Conservation (phyloP, 306 rosid species). For the Lupinus albus region DNA sequence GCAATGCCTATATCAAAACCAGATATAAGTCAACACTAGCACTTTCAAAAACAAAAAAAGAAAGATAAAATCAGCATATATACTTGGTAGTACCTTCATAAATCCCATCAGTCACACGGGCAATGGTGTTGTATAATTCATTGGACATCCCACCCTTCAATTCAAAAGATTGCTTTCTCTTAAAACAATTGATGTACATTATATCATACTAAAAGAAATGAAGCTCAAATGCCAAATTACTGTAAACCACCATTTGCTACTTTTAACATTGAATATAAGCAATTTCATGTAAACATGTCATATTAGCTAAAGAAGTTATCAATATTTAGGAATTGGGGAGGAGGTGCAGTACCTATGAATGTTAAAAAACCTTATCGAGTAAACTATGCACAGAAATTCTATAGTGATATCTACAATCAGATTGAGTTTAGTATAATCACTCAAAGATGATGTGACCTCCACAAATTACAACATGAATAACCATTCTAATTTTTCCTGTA, state of each 20-base stretch:
- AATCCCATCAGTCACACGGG: constrained; percentile 96
- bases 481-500: constrained; percentile 15
- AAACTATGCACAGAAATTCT: constrained; percentile 14
- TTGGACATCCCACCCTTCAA: constrained; percentile 99
- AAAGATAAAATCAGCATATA: constrained; percentile 36
- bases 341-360: background rate
- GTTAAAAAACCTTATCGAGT: constrained; percentile 21
- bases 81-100: constrained; percentile 73
- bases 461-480: constrained; percentile 9
- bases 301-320: constrained; percentile 19
- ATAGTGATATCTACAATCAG: constrained; percentile 29
- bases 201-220: constrained; percentile 27
- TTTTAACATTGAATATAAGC: constrained; percentile 20
- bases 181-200: constrained; percentile 26
- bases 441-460: constrained; percentile 23
- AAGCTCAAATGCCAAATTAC: constrained; percentile 23
- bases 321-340: constrained; percentile 1
- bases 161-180: constrained; percentile 41
- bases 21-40: constrained; percentile 35
- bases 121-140: constrained; percentile 85
- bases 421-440: constrained; percentile 16
- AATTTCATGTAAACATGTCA: constrained; percentile 20
- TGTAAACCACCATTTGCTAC: constrained; percentile 9
- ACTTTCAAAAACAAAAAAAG: constrained; percentile 10
- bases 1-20: constrained; percentile 75